A percentile compares a stretch with the other conserved stretches of the same genome.
These are phyloP conservation scores for Phellopilus nigrolimitatus DNA, from an alignment of 1,284 basidiomycete genomes.

Conservation along the genomic window DNA sequence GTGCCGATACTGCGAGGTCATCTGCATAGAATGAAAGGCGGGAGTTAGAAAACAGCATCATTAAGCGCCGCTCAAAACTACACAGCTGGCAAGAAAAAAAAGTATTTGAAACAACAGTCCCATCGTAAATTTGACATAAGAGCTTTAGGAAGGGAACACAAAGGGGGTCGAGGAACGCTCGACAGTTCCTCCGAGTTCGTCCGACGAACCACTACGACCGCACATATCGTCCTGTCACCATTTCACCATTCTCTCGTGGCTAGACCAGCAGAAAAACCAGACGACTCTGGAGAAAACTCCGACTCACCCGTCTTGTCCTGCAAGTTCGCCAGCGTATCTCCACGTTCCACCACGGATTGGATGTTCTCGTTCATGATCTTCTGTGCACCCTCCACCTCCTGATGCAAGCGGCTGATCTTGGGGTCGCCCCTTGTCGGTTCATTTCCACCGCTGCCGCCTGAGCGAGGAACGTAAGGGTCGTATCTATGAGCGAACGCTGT, in stretches of 20 bases:
- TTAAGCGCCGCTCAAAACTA: no score
- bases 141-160: no score
- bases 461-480: constrained; percentile 16
- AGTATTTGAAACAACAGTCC: not conserved
- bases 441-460: constrained; percentile 6
- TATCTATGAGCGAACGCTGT: constrained; percentile 12
- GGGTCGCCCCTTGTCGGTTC: constrained; percentile 8
- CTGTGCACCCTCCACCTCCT: constrained; percentile 8
- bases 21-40: constrained; percentile 37
- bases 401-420: constrained; percentile 13
- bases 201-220: no score
- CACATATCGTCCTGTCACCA: no score
- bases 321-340: constrained; percentile 14
- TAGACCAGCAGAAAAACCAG: no score
- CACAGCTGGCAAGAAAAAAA: not conserved
- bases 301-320: constrained; percentile 19
- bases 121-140: not conserved
- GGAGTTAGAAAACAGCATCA: not conserved
- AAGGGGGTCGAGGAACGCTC: no score
- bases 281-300: not conserved
- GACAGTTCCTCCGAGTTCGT: no score
- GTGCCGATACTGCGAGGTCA: constrained; percentile 96
- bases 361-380: constrained; percentile 19
- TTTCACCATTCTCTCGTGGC: no score
- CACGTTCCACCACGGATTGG: constrained; percentile 12